Evolutionary conservation across 768 basidiomycete genomes (phyloP), one percentile per base, ranked within the genome.

Genomic region (Sarcomyxa edulis): DNA sequence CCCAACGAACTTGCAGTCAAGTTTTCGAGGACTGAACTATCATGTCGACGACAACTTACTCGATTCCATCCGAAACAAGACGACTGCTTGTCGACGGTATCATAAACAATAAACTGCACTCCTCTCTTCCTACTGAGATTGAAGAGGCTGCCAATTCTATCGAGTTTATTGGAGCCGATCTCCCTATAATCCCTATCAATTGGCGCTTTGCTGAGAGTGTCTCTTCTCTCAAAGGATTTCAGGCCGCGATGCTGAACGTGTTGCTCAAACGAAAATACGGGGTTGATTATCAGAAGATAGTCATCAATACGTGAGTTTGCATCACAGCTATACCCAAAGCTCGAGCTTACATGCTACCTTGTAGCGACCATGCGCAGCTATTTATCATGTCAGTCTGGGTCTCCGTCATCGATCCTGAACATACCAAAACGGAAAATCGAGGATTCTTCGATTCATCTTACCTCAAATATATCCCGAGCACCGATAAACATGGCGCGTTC

Each of bases 131-230:
- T 14, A 16, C 12, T 9, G 51, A 45, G 10, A 32, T 52, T 6
- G 23, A 44, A 18, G 45, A 48, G 4, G 45, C 49, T 8, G 47
- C 45, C 10, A 24, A 36, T 7, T 12, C 16, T 18, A 35, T 55
- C 7, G 32, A 47, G 22, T 55, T 44, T 21, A 35, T 42, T 9
- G 55, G 52, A 2, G 36, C 39, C 8, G 26, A 25, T 2, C 22
- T 30, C 5, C 52, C 53, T 6, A 38, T 28, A 18, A 32, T 53
- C 6, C 55, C 49, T 9, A 48, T 50, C 15, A 55, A 55, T 34
- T 55, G 53, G 53, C 48, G 49, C 25, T 56, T 53, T 24, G 47
- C 53, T 9, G 56, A 58, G 42, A 54, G 53, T 32, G 46, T 54
- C 14, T 47, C 53, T 37, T 49, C 55, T 7, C 43, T 58, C 28